phyloP scores from a whole-genome alignment of 2,329 filamentous ascomycete species.

The Macrophomina phaseolina region DNA sequence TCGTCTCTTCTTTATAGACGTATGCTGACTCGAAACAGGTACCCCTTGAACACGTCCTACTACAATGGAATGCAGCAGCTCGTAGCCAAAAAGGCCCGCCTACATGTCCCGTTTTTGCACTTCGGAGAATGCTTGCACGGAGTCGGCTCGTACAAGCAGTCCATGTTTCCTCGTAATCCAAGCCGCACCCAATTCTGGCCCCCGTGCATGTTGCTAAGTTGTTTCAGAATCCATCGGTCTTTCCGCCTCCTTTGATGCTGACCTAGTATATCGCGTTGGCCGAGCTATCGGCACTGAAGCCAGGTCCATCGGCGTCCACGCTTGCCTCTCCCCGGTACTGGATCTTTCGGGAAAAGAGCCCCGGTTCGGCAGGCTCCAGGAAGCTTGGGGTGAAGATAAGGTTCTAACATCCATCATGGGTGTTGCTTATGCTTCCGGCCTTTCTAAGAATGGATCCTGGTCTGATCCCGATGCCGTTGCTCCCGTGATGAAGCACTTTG shows the following conservation, averaged over 20 bases:
- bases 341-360: constrained; percentile 51
- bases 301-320: constrained; percentile 53
- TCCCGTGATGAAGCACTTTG: constrained; percentile 56
- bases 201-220: too few relatives aligned
- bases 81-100: constrained; percentile 44
- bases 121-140: constrained; percentile 54
- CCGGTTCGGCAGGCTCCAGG: constrained; percentile 52
- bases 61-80: constrained; percentile 51
- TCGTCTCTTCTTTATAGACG: not conserved
- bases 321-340: constrained; percentile 52
- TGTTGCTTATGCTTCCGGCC: constrained; percentile 50
- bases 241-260: constrained; percentile 51
- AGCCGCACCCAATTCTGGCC: too few relatives aligned
- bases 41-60: constrained; percentile 50
- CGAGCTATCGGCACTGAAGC: constrained; percentile 52
- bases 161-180: constrained; percentile 43
- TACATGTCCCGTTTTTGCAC: constrained; percentile 52
- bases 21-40: constrained; percentile 30
- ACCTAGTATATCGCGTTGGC: constrained; percentile 51
- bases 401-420: constrained; percentile 53
- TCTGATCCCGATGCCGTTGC: constrained; percentile 50
- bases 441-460: constrained; percentile 54
- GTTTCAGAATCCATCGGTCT: constrained; percentile 45
- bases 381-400: constrained; percentile 57
- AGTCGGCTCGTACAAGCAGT: constrained; percentile 54